Conservation (phyloP, 2,329 filamentous ascomycete species). For the Teratosphaeria gauchensis region DNA sequence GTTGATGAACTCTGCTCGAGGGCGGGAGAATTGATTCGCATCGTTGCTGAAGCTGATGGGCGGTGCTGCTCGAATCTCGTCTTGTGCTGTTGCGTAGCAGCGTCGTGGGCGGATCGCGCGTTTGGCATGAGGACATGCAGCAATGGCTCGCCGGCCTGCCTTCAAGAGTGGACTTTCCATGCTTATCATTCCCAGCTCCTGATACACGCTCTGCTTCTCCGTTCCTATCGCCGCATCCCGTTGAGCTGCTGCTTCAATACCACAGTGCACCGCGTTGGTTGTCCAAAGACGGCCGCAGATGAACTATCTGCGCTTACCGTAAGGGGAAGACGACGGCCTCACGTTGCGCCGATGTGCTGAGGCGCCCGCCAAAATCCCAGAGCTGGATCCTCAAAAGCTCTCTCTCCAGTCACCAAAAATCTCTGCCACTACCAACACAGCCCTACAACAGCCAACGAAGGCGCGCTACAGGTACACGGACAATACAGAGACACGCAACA, state of each 20-base stretch:
- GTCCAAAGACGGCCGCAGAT: background rate
- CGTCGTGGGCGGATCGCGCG: constrained; percentile 14
- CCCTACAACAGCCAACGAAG: constrained; percentile 21
- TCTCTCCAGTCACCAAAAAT: background rate
- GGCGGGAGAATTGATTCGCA: constrained; percentile 15
- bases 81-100: constrained; percentile 18
- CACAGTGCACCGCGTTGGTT: background rate
- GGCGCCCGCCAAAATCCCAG: background rate
- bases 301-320: background rate
- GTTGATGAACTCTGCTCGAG: constrained; percentile 11
- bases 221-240: background rate
- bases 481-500: constrained; percentile 12
- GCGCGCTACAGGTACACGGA: constrained; percentile 13
- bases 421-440: constrained; percentile 1
- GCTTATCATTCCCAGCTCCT: background rate
- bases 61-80: constrained; percentile 19
- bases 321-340: background rate
- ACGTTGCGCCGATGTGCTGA: background rate
- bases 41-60: constrained; percentile 20
- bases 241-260: background rate
- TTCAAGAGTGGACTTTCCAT: background rate
- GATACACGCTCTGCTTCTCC: background rate
- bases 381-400: background rate
- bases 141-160: constrained; percentile 17
- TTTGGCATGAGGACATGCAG: constrained; percentile 13